Evolutionary conservation across 495 filamentous ascomycete genomes (phyloP).

Genomic region (Trichoderma orchidacearum): DNA sequence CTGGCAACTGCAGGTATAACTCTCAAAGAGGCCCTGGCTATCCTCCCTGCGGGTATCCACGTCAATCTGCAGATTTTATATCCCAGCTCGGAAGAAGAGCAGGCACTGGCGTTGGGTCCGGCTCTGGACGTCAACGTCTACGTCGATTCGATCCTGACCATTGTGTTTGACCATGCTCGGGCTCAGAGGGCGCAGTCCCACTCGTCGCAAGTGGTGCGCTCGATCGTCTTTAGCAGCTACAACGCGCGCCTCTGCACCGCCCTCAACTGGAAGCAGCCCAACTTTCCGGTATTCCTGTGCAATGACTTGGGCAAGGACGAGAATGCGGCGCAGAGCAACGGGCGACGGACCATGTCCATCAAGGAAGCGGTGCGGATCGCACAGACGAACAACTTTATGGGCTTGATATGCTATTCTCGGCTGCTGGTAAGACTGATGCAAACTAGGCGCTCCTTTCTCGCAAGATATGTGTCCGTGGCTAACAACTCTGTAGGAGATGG

Average conservation of each 20-base stretch:
- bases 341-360: constrained; percentile 62
- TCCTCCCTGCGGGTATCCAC: constrained; percentile 64
- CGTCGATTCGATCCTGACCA: constrained; percentile 66
- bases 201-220: constrained; percentile 55
- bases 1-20: constrained; percentile 63
- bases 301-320: constrained; percentile 67
- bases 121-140: constrained; percentile 75
- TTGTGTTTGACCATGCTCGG: constrained; percentile 86
- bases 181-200: constrained; percentile 44
- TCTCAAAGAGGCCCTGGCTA: constrained; percentile 55
- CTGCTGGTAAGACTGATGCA: constrained; percentile 67
- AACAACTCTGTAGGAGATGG: constrained; percentile 56
- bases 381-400: constrained; percentile 96
- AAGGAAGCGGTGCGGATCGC: constrained; percentile 92
- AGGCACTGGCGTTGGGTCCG: constrained; percentile 48
- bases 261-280: constrained; percentile 97
- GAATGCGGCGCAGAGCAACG: constrained; percentile 40
- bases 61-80: constrained; percentile 80
- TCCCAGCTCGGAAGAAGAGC: constrained; percentile 60
- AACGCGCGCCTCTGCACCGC: constrained; percentile 83
- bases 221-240: constrained; percentile 83
- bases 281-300: constrained; percentile 90
- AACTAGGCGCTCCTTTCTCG: constrained; percentile 18
- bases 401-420: constrained; percentile 74
- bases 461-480: not conserved